Conservation (phyloP, 1,139 yeast genomes). For the Magnusiomyces suaveolens region DNA sequence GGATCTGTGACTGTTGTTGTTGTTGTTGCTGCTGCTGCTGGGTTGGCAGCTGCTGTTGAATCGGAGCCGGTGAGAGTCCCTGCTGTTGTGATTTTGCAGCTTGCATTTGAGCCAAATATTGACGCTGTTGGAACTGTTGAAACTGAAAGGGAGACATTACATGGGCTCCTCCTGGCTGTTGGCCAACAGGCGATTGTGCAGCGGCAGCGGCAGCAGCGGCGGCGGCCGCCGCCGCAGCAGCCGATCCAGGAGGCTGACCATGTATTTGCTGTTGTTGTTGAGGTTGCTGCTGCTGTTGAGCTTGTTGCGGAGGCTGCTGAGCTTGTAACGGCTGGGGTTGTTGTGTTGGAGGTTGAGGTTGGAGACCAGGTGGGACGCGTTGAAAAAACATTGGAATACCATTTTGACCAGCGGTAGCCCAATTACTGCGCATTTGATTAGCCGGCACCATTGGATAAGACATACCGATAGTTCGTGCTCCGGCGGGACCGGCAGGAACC, state of each 20-base stretch:
- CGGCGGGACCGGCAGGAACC: background rate
- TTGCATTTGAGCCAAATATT: background rate
- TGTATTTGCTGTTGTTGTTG: constrained; percentile 5
- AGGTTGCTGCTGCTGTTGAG: background rate
- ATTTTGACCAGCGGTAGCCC: background rate
- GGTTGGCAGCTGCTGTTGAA: constrained; percentile 1
- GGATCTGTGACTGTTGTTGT: background rate
- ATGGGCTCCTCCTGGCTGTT: background rate
- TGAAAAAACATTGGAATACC: background rate
- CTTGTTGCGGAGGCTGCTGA: background rate
- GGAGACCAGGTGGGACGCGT: background rate
- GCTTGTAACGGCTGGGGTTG: constrained; percentile 1
- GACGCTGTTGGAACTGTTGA: background rate
- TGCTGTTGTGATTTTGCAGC: background rate
- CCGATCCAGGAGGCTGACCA: background rate
- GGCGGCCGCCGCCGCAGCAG: background rate
- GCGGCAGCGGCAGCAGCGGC: background rate
- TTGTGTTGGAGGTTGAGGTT: background rate
- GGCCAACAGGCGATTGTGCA: background rate
- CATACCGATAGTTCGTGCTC: background rate
- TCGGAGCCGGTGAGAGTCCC: background rate
- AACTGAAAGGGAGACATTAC: background rate
- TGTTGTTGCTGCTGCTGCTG: constrained; percentile 4
- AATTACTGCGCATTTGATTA: background rate
- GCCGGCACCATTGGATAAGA: background rate